These are phyloP conservation scores for Zygosaccharomyces rouxii DNA, from an alignment of 805 yeast species.

Conservation along the genomic window DNA sequence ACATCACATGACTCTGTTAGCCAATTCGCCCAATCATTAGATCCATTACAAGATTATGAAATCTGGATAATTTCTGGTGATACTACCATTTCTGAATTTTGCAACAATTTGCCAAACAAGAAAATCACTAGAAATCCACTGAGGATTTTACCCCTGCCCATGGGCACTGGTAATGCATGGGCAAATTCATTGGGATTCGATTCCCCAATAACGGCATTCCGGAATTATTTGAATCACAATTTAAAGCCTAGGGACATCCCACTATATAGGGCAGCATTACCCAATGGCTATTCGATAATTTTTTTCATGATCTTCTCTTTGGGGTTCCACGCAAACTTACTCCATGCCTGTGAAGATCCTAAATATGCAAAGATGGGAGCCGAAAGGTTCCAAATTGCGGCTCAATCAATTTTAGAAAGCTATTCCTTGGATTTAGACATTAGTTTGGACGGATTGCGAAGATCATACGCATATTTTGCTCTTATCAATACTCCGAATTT, in stretches of 20 bases:
- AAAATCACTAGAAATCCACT: constrained; percentile 8
- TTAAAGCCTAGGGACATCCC: constrained; percentile 27
- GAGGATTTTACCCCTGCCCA: constrained; percentile 46
- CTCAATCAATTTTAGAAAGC: constrained; percentile 44
- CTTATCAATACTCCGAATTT: constrained; percentile 29
- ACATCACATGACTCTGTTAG: constrained; percentile 37
- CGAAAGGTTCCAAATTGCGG: constrained; percentile 69
- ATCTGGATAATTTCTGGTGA: constrained; percentile 77
- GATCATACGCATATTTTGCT: constrained; percentile 27
- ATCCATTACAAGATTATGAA: constrained; percentile 33
- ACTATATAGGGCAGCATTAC: constrained; percentile 33
- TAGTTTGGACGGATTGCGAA: constrained; percentile 6
- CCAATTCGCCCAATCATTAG: constrained; percentile 37
- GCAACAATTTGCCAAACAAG: constrained; percentile 43
- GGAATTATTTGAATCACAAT: constrained; percentile 31
- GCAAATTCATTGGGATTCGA: constrained; percentile 52
- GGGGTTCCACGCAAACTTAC: constrained; percentile 83
- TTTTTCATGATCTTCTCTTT: constrained; percentile 70
- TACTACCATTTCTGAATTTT: constrained; percentile 72
- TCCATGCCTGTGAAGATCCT: constrained; percentile 72
- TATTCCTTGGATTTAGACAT: constrained; percentile 29
- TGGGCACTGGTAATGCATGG: constrained; percentile 86
- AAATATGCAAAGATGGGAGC: constrained; percentile 61
- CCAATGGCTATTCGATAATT: constrained; percentile 23
- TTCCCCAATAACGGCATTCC: constrained; percentile 36